Percentiles rank a stretch among this genome's conserved stretches.
These are phyloP conservation scores for Pezicula carpinea DNA, from an alignment of 2,329 filamentous ascomycete genomes.

Conservation along the genomic window DNA sequence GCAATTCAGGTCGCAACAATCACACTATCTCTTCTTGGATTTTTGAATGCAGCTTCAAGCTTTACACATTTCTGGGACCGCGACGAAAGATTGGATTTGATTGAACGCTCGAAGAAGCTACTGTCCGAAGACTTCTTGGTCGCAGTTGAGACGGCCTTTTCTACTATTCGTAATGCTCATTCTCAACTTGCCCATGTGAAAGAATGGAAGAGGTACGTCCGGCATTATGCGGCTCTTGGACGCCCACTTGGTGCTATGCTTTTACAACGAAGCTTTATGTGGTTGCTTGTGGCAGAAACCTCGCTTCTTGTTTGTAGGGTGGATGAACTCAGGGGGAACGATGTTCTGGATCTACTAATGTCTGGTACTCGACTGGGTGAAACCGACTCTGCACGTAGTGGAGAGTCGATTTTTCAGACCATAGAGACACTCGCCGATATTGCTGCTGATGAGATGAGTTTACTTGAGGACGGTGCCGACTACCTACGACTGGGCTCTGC, in stretches of 20 bases:
- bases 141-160: conserved; percentile 83
- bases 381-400: conserved; percentile 34
- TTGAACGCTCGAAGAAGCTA: conserved; percentile 66
- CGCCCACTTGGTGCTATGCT: conserved; percentile 88
- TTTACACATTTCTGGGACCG: conserved; percentile 78
- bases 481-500: conserved; percentile 81
- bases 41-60: conserved; percentile 75
- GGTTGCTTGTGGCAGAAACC: conserved; percentile 73
- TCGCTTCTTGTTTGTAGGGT: conserved; percentile 66
- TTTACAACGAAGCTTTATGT: conserved; percentile 83
- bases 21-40: conserved; percentile 81
- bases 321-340: conserved; percentile 51
- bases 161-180: conserved; percentile 78
- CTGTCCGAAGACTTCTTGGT: conserved; percentile 83
- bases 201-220: conserved; percentile 84
- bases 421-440: conserved; percentile 65
- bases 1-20: conserved; percentile 69
- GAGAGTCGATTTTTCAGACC: conserved; percentile 48
- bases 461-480: conserved; percentile 84
- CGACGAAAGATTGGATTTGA: conserved; percentile 66
- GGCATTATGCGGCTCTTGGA: conserved; percentile 74
- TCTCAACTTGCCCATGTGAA: conserved; percentile 60
- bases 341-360: conserved; percentile 72
- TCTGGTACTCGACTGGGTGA: conserved; percentile 38
- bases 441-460: conserved; percentile 76